Evolutionary conservation across 768 basidiomycete genomes (phyloP), one percentile per base, ranked within the genome.

Genomic region (Pleurotus citrinopileatus): DNA sequence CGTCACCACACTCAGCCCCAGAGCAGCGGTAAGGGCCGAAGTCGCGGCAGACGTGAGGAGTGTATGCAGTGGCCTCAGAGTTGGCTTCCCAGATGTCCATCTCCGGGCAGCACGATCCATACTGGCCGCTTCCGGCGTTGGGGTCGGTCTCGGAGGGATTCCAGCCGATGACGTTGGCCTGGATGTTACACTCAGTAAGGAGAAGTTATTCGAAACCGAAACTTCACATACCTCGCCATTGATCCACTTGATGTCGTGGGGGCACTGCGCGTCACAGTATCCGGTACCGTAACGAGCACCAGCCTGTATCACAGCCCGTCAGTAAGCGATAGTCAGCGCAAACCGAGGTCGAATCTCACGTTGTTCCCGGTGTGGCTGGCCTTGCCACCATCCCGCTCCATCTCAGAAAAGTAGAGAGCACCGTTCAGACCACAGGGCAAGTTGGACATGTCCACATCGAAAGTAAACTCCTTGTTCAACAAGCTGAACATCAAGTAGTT

Each of bases 391-490:
- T 52, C 50, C 0, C n/a, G 25, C 15, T 34, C 12, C 50, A 52
- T 52, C 50, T 52, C 34, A 20, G 50, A 19, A 5, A 52, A 52
- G 50, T 52, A 52, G 61, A 47, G 45, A 12, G 45, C 45, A 9
- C 45, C 45, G 13, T 47, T 47, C 27, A 47, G 15, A 17, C 45
- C 50, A 25, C 50, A 52, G 22, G 74, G 75, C 50, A 83, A 73
- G 61, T 79, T 70, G 57, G 80, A 79, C 57, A 83, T 72, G 64
- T 82, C 80, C 62, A 83, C 80, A 66, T 81, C 79, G 70, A 83
- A 82, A 51, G 78, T 74, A 70, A 83, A 81, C 68, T 83, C 82
- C 63, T 79, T 71, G 74, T 82, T 82, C 55, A 73, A 63, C 55
- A 81, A 65, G 60, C 70, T 67, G 69, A 74, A 72, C 62, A 69